These are phyloP conservation scores for Mycosphaerella sp. DNA, from an alignment of 2,329 filamentous ascomycete genomes.

Conservation along the genomic window DNA sequence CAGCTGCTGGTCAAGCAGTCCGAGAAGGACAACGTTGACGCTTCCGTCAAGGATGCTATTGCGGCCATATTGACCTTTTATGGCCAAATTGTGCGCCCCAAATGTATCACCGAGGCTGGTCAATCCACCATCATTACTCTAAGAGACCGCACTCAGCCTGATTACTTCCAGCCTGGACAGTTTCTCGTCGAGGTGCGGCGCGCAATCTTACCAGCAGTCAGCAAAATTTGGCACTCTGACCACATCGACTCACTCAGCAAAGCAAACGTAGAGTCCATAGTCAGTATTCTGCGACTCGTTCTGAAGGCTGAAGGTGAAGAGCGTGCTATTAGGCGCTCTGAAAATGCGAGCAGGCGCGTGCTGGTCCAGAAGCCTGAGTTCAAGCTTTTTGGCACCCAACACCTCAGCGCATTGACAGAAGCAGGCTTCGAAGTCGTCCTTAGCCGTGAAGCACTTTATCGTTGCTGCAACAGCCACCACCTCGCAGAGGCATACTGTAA, in stretches of 20 bases:
- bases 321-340: constrained; percentile 56
- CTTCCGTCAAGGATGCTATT: constrained; percentile 40
- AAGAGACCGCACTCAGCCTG: constrained; percentile 43
- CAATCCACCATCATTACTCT: constrained; percentile 53
- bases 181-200: constrained; percentile 81
- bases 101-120: constrained; percentile 70
- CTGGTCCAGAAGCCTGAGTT: constrained; percentile 48
- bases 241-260: constrained; percentile 76
- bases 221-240: constrained; percentile 75
- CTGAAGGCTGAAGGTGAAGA: constrained; percentile 71
- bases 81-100: constrained; percentile 66
- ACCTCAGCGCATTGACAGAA: constrained; percentile 41
- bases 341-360: constrained; percentile 49
- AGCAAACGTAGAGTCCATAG: constrained; percentile 67
- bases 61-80: constrained; percentile 84
- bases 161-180: constrained; percentile 63
- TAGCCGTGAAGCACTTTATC: constrained; percentile 72
- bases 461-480: constrained; percentile 62
- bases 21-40: constrained; percentile 25
- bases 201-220: constrained; percentile 68
- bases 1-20: constrained; percentile 38
- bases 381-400: constrained; percentile 44
- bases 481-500: constrained; percentile 69
- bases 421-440: constrained; percentile 55
- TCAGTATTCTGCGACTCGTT: constrained; percentile 76